Conservation (phyloP, 768 basidiomycete species). For the Rhodotorula sphaerocarpa region DNA sequence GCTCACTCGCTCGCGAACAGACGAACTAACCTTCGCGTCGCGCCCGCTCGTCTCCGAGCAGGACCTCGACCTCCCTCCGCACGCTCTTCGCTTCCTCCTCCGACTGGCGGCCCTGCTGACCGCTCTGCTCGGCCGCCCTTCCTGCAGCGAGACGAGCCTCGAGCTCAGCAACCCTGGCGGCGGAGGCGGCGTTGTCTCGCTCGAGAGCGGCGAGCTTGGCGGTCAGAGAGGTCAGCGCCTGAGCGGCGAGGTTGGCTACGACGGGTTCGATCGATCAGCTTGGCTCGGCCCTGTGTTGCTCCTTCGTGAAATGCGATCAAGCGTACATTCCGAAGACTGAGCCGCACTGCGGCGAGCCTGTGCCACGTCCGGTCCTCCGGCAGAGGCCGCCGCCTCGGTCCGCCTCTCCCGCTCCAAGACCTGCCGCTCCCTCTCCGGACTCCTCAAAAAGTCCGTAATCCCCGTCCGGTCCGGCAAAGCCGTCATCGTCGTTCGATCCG, state of each 20-base stretch:
- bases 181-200: slow-evolving; percentile 31
- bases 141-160: slow-evolving; percentile 16
- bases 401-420: not conserved
- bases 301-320: no score
- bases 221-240: slow-evolving; percentile 19
- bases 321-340: slow-evolving; percentile 16
- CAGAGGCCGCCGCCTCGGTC: not conserved
- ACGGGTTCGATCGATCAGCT: no score
- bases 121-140: not conserved
- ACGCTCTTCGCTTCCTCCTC: slow-evolving; percentile 9
- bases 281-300: no score
- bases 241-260: slow-evolving; percentile 27
- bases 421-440: slow-evolving; percentile 1
- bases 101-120: not conserved
- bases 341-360: not conserved
- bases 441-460: slow-evolving; percentile 35
- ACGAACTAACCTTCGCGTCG: not conserved
- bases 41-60: slow-evolving; percentile 8
- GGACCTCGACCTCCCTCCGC: slow-evolving; percentile 16
- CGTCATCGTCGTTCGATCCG: not conserved
- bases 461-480: slow-evolving; percentile 37
- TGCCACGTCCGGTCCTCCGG: not conserved
- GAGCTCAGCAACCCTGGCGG: slow-evolving; percentile 30
- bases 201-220: slow-evolving; percentile 25
- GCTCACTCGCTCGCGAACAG: no score